Evolutionary conservation across 495 filamentous ascomycete genomes (phyloP), one percentile per base, ranked within the genome.

Genomic region (Aspergillus sclerotiicarbonarius): DNA sequence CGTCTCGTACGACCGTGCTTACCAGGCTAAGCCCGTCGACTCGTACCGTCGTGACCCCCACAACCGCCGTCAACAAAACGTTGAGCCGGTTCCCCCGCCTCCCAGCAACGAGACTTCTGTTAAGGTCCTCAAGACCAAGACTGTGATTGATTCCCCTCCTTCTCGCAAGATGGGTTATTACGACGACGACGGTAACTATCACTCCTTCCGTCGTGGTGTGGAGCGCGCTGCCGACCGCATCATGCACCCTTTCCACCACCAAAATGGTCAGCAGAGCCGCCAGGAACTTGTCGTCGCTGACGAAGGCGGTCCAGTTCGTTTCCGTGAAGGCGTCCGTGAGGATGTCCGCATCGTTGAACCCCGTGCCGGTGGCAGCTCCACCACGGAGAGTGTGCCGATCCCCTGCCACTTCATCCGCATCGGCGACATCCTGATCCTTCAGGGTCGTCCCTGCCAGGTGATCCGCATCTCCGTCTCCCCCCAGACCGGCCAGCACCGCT

Each of bases 351-450:
- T 80, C 56, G 68, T 83, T 49, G 80, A 82, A 71, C 81, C 79
- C 60, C 78, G 80, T 61, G 69, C 68, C 63, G 66, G 69, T 43
- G 64, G 73, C 51, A 63, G 75, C 52, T 62, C 75, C 70, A 49
- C 78, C 51, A 83, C 86, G 73, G 90, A 96, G 81, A 96, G 90
- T 64, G 92, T 98, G 74, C 91, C 94, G 71, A 98, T 98, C 80
- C 94, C 94, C 46, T 95, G 90, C 86, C 92, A 98, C 86, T 95
- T 96, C 82, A 90, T 98, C 81, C 94, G 94, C 78, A 89, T 96
- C 67, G 94, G 95, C 75, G 94, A 98, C 80, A 89, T 98, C 79
- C 80, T 98, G 74, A 95, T 98, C 82, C 90, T 98, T 61, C 94
- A 98, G 84, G 92, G 93, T 75, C 95, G 94, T 64, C 94, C 95